Evolutionary conservation across 2,329 filamentous ascomycete genomes (phyloP), one percentile per base, ranked within the genome.

Genomic region (Aspergillus pseudoglaucus): DNA sequence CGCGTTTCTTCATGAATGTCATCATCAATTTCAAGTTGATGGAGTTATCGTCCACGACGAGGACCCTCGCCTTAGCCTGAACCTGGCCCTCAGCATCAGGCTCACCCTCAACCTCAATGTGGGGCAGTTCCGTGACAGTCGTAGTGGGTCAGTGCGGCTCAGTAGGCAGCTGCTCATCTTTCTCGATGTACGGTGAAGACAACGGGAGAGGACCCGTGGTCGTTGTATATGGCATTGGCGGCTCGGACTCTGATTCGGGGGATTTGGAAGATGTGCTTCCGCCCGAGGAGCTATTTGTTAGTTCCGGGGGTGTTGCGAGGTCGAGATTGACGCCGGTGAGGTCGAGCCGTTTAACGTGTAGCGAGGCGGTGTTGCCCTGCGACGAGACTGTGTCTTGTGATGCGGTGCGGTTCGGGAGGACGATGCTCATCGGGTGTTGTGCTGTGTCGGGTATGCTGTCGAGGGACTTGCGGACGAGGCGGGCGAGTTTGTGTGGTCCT

Each of bases 11-110:
- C 62, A 73, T 64, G 45, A 70, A 71, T 0, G 70, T 72, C 52
- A 71, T 60, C 55, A 74, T 66, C 10, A 74, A 56, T 15, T 67
- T 70, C 8, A 73, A 62, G 37, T 75, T 74, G 49, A 75, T 74
- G 2, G 59, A 56, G 49, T 75, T 75, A 51, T 75, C 72, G 40
- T 75, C 72, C 3, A 75, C 72, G 0, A 75, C 66, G 0, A 74
- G 61, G 2, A 75, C 58, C 9, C 61, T 60, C 2, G 65, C 49
- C 6, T 35, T 49, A 15, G 10, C 37, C 15, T 10, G 10, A 10
- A 22, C 15, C 9, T 9, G 8, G 9, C 8, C 25, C 25, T 30
- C 25, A 4, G 10, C 9, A 4, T 30, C 25, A 30, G 9, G 10
- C 10, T 30, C 25, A 10, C 25, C 25, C 10, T 30, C 25, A 4